These are phyloP conservation scores for Boletus tomentosulus DNA, from an alignment of 768 basidiomycete species.

Conservation along the genomic window DNA sequence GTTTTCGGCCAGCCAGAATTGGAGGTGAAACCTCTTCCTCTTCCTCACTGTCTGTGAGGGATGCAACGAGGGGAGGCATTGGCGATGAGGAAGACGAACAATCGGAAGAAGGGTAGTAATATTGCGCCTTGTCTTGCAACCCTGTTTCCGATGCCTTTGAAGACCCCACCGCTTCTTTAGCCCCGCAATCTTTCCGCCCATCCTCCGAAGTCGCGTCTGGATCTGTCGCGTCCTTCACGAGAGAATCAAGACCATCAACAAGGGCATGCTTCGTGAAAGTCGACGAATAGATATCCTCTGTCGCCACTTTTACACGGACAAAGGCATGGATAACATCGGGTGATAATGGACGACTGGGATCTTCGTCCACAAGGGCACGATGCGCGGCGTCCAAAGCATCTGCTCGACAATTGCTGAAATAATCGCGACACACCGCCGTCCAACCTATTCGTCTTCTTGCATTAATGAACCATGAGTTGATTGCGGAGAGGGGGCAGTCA, in stretches of 20 bases:
- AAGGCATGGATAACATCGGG: slow-evolving; percentile 20
- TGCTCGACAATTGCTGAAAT: slow-evolving; percentile 18
- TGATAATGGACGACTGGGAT: slow-evolving; percentile 1
- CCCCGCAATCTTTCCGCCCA: neutral
- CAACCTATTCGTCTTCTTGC: slow-evolving; percentile 48
- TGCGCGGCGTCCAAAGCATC: slow-evolving; percentile 26
- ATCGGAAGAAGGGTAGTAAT: slow-evolving; percentile 6
- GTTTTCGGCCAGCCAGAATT: slow-evolving; percentile 12
- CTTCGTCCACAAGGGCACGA: slow-evolving; percentile 17
- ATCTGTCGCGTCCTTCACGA: slow-evolving; percentile 29
- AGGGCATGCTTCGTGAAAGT: slow-evolving; percentile 26
- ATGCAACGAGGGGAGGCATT: slow-evolving; percentile 2
- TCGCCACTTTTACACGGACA: slow-evolving; percentile 23
- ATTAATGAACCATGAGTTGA: slow-evolving; percentile 47
- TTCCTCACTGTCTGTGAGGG: slow-evolving; percentile 8
- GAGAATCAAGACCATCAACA: slow-evolving; percentile 25
- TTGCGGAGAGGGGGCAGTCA: slow-evolving; percentile 20
- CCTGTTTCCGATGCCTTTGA: neutral
- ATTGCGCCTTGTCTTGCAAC: neutral
- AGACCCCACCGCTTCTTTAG: neutral
- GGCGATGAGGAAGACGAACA: slow-evolving; percentile 1
- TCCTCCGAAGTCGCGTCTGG: neutral
- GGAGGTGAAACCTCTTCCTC: slow-evolving; percentile 11
- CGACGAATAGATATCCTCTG: slow-evolving; percentile 28
- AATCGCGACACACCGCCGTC: slow-evolving; percentile 35